These are phyloP conservation scores for Heracleum sosnowskyi DNA, from an alignment of 129 eudicot species.

Conservation along the genomic window DNA sequence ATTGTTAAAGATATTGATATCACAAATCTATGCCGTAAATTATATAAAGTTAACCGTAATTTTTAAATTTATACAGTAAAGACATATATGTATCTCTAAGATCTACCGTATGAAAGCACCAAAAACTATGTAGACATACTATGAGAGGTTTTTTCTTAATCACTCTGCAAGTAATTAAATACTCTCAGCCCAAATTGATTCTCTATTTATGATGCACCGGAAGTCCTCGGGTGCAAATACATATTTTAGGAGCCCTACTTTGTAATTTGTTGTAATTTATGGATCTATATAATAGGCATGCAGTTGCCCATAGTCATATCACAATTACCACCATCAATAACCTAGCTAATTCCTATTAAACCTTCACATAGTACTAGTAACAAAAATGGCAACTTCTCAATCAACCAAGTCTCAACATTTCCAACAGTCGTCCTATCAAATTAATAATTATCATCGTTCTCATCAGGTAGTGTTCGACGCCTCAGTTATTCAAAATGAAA, in stretches of 20 bases:
- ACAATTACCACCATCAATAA: not conserved
- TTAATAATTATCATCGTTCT: conserved; percentile 1
- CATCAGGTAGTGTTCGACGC: conserved; percentile 14
- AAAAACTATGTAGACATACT: too few relatives aligned
- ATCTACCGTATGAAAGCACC: too few relatives aligned
- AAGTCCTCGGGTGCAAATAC: not conserved
- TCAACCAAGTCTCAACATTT: not conserved
- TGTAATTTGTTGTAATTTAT: not conserved
- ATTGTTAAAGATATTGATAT: too few relatives aligned
- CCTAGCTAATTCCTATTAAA: not conserved
- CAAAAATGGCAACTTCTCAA: not conserved
- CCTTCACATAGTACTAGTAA: not conserved
- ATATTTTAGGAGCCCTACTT: not conserved
- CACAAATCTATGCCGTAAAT: too few relatives aligned
- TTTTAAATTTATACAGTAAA: too few relatives aligned
- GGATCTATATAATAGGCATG: not conserved
- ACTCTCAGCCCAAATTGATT: too few relatives aligned
- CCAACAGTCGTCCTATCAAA: not conserved
- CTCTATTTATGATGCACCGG: not conserved
- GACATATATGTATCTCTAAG: too few relatives aligned
- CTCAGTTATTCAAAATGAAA: not conserved
- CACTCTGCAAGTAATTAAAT: too few relatives aligned
- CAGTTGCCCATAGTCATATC: not conserved
- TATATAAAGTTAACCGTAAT: too few relatives aligned
- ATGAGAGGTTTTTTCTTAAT: too few relatives aligned